Percentiles rank a stretch among this genome's conserved stretches.
Evolutionary conservation across 2,329 filamentous ascomycete species (phyloP).

Genomic region (Colletotrichum sp.): DNA sequence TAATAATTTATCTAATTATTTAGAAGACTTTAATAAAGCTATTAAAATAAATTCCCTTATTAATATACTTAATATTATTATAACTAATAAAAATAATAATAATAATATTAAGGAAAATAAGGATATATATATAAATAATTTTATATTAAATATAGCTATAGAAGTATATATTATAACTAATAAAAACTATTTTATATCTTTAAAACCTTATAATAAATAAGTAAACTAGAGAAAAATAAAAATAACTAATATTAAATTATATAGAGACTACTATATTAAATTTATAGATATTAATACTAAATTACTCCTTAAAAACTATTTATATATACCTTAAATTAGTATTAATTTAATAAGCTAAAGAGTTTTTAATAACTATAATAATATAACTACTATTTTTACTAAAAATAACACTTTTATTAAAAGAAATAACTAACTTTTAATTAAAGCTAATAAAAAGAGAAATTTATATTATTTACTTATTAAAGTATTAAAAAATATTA

Average conservation of each 20-base stretch:
- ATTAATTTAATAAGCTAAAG: too few species aligned
- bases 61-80: neutral
- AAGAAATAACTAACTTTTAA: too few species aligned
- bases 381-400: neutral
- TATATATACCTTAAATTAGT: neutral
- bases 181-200: neutral
- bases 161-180: neutral
- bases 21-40: neutral
- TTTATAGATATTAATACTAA: neutral
- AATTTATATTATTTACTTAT: too few species aligned
- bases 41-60: neutral
- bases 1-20: neutral
- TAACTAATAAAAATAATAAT: neutral
- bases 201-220: too few species aligned
- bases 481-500: too few species aligned
- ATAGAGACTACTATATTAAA: neutral
- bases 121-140: neutral
- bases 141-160: neutral
- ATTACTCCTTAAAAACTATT: neutral
- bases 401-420: rapidly evolving
- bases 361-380: too few species aligned
- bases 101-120: neutral
- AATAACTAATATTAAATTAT: too few species aligned
- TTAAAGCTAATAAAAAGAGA: too few species aligned
- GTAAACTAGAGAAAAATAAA: too few species aligned